phyloP scores from a whole-genome alignment of 1,139 yeast genomes.

The Diutina neorugosa region DNA sequence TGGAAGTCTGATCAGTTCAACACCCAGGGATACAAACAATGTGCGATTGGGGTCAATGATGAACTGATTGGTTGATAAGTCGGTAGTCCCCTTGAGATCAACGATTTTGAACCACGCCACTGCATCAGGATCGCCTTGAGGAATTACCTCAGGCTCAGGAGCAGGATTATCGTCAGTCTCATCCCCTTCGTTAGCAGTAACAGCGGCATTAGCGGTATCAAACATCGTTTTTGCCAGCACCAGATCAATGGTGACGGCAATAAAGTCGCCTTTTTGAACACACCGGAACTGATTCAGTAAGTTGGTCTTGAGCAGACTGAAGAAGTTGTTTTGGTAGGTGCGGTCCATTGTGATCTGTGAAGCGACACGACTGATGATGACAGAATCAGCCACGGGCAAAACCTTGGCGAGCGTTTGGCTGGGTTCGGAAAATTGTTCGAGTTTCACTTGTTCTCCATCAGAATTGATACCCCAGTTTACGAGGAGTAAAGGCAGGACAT shows the following conservation, averaged over 20 bases:
- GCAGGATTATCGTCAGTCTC: constrained; percentile 15
- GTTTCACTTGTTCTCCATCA: constrained; percentile 15
- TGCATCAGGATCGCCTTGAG: constrained; percentile 52
- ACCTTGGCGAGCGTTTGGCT: constrained; percentile 8
- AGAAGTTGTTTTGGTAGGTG: constrained; percentile 50
- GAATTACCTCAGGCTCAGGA: constrained; percentile 21
- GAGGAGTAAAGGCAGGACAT: constrained; percentile 55
- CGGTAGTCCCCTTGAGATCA: constrained; percentile 22
- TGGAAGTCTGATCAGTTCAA: constrained; percentile 29
- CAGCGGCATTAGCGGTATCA: constrained; percentile 10
- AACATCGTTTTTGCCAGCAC: constrained; percentile 50
- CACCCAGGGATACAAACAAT: constrained; percentile 57
- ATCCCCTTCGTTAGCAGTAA: constrained; percentile 11
- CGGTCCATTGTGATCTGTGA: constrained; percentile 64
- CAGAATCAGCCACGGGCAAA: constrained; percentile 18
- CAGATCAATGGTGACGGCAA: constrained; percentile 74
- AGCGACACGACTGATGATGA: constrained; percentile 54
- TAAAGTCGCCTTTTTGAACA: constrained; percentile 48
- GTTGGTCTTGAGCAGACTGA: constrained; percentile 47
- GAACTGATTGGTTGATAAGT: constrained; percentile 29
- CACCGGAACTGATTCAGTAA: constrained; percentile 51
- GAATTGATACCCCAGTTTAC: constrained; percentile 33
- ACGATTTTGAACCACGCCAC: constrained; percentile 76
- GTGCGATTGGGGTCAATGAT: constrained; percentile 55
- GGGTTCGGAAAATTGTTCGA: constrained; percentile 12